Conservation (phyloP, 345 rosid species). For the Bruguiera sexangula region DNA sequence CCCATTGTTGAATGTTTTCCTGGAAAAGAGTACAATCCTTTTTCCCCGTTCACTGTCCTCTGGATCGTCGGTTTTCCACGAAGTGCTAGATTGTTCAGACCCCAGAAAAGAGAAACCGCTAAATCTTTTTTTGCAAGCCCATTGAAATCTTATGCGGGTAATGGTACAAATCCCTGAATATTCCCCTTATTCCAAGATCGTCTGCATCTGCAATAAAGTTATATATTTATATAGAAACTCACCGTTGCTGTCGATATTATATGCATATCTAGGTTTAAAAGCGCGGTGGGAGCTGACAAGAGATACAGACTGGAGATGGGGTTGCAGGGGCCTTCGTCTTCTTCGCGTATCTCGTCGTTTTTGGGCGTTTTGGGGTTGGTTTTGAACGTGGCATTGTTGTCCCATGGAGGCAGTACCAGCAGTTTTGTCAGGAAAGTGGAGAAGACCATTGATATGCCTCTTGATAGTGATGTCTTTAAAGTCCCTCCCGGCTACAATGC, state of each 20-base stretch:
- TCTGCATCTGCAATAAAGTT: not conserved
- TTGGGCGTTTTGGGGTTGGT: constrained; percentile 35
- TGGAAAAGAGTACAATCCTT: no score
- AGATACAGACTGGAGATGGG: constrained; percentile 18
- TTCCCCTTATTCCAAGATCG: not conserved
- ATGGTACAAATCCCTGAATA: not conserved
- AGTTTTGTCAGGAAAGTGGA: constrained; percentile 51
- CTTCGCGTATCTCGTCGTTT: constrained; percentile 12
- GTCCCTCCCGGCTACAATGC: constrained; percentile 80
- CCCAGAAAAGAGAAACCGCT: not conserved
- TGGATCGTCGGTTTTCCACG: not conserved
- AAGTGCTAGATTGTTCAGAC: not conserved
- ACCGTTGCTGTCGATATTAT: not conserved
- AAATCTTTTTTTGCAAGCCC: not conserved
- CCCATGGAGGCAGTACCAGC: constrained; percentile 75
- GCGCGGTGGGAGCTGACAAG: not conserved
- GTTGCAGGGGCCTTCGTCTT: constrained; percentile 8
- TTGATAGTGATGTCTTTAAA: constrained; percentile 63
- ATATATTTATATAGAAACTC: not conserved
- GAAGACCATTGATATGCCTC: constrained; percentile 63
- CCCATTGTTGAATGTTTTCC: no score
- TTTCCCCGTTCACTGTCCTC: no score
- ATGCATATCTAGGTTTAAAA: not conserved
- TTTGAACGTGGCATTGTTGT: constrained; percentile 36
- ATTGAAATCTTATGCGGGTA: not conserved